Conservation (phyloP, 2,329 filamentous ascomycete species). For the Thelonectria olida region DNA sequence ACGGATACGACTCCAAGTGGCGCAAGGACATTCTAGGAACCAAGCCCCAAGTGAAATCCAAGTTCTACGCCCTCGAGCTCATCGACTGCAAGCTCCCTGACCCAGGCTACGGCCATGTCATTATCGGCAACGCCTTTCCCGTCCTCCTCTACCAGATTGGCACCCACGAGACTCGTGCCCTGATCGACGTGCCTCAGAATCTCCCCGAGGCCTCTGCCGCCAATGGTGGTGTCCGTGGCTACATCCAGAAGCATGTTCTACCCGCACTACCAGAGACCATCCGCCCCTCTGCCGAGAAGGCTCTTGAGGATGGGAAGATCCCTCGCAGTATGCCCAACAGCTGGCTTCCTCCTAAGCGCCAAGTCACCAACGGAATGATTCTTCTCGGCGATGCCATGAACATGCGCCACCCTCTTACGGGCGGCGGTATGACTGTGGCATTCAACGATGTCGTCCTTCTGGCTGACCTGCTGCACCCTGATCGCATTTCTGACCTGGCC, state of each 20-base stretch:
- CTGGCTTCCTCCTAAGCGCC: slow-evolving; percentile 81
- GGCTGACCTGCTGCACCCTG: slow-evolving; percentile 75
- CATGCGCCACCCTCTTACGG: slow-evolving; percentile 98
- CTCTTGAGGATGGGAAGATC: slow-evolving; percentile 80
- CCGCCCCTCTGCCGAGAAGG: slow-evolving; percentile 77
- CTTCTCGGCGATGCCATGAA: slow-evolving; percentile 95
- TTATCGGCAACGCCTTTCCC: slow-evolving; percentile 79
- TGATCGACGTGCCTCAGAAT: slow-evolving; percentile 87
- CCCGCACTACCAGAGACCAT: slow-evolving; percentile 78
- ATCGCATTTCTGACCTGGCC: slow-evolving; percentile 72
- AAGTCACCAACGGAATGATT: slow-evolving; percentile 70
- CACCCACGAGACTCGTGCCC: slow-evolving; percentile 87
- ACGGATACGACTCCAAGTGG: slow-evolving; percentile 94
- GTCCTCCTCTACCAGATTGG: slow-evolving; percentile 97
- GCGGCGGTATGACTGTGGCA: slow-evolving; percentile 97
- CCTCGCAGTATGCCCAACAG: slow-evolving; percentile 92
- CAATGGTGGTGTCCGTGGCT: slow-evolving; percentile 84
- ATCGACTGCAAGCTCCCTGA: slow-evolving; percentile 84
- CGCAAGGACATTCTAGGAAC: slow-evolving; percentile 78
- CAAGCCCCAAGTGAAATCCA: slow-evolving; percentile 90
- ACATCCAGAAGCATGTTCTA: slow-evolving; percentile 82
- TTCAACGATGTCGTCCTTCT: slow-evolving; percentile 91
- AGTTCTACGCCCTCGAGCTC: slow-evolving; percentile 94
- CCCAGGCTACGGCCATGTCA: slow-evolving; percentile 83
- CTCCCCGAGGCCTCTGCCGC: slow-evolving; percentile 76